Conservation (phyloP, 2,329 filamentous ascomycete species). For the Monascus ruber region DNA sequence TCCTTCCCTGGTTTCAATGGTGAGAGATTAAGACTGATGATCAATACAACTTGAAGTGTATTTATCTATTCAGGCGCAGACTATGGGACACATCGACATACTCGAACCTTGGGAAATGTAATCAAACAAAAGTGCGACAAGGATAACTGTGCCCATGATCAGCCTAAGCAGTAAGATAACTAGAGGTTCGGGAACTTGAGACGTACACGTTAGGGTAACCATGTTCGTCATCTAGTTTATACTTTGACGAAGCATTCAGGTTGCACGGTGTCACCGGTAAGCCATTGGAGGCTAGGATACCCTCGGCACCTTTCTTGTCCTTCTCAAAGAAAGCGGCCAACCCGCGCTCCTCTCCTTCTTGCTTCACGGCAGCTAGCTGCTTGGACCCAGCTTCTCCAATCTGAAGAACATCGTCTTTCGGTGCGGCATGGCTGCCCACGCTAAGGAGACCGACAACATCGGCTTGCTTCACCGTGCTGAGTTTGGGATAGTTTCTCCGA, state of each 20-base stretch:
- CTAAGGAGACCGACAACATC: conserved; percentile 77
- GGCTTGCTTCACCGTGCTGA: conserved; percentile 69
- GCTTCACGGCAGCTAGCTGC: conserved; percentile 63
- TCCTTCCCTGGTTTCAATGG: too few species aligned
- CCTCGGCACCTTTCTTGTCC: conserved; percentile 42
- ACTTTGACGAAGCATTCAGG: conserved; percentile 45
- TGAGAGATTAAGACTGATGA: too few species aligned
- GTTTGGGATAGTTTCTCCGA: conserved; percentile 68
- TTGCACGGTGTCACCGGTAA: conserved; percentile 78
- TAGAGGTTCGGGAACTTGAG: conserved; percentile 7
- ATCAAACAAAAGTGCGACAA: conserved; percentile 35
- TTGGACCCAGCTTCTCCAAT: conserved; percentile 62
- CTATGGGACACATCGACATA: too few species aligned
- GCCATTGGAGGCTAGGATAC: conserved; percentile 61
- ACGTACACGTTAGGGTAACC: conserved; percentile 61
- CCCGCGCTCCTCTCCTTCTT: conserved; percentile 61
- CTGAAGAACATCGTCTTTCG: conserved; percentile 65
- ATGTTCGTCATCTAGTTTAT: conserved; percentile 55
- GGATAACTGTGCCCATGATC: conserved; percentile 26
- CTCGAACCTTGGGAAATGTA: background rate
- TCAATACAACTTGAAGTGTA: too few species aligned
- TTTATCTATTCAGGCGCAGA: too few species aligned
- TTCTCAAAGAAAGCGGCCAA: conserved; percentile 64
- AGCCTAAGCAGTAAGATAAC: conserved; percentile 26
- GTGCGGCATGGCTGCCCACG: conserved; percentile 68